Percentiles rank a stretch among this genome's conserved stretches.
Evolutionary conservation across 2,329 filamentous ascomycete species (phyloP).

Genomic region (Colletotrichum sp.): DNA sequence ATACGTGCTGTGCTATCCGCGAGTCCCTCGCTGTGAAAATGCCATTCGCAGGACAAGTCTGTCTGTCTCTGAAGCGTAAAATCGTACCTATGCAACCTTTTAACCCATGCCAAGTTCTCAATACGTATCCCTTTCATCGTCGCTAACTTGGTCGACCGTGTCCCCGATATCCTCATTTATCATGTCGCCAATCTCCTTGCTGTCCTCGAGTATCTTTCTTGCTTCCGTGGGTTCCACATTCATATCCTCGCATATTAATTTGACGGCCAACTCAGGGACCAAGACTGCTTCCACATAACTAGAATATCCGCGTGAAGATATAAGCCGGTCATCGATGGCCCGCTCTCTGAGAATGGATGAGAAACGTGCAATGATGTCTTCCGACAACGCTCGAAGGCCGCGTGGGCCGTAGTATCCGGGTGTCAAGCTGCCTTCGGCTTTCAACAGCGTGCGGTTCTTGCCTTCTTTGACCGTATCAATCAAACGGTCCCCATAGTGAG

Average conservation of each 20-base stretch:
- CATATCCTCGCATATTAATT: conserved; percentile 64
- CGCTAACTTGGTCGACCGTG: conserved; percentile 14
- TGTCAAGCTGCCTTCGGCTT: conserved; percentile 62
- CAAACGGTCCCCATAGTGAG: conserved; percentile 66
- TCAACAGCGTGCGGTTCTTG: conserved; percentile 63
- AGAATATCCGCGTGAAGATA: conserved; percentile 70
- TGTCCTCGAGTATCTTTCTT: conserved; percentile 66
- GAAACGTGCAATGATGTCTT: conserved; percentile 68
- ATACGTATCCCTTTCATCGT: conserved; percentile 1
- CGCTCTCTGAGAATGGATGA: conserved; percentile 64
- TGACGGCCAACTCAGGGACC: conserved; percentile 71
- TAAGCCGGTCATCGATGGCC: conserved; percentile 67
- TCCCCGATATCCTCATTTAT: conserved; percentile 67
- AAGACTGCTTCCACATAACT: conserved; percentile 77
- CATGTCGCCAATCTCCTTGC: conserved; percentile 69
- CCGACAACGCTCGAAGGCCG: conserved; percentile 75
- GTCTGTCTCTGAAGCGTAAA: background rate
- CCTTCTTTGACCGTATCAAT: conserved; percentile 61
- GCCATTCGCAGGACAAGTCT: background rate
- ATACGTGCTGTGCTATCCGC: background rate
- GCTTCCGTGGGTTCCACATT: conserved; percentile 46
- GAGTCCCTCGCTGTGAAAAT: background rate
- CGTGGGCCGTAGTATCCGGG: conserved; percentile 86
- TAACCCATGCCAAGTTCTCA: background rate
- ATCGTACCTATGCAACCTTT: background rate